Evolutionary conservation across 345 rosid species (phyloP).

Genomic region (Ceriops tagal): DNA sequence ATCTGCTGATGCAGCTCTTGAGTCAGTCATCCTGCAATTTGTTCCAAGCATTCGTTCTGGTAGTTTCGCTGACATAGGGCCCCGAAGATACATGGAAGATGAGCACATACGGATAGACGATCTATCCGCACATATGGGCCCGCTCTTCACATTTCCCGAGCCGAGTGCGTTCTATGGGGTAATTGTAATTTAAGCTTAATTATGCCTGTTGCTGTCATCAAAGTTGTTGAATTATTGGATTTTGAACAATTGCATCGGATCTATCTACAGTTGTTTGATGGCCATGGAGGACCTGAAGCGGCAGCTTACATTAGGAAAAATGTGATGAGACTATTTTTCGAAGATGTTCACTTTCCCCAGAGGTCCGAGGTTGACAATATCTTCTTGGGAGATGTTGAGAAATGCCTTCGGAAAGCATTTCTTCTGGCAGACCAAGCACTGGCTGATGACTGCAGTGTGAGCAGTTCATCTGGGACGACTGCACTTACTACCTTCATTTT

Average conservation of each 20-base stretch:
- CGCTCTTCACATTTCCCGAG: slow-evolving; percentile 45
- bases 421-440: slow-evolving; percentile 69
- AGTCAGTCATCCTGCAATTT: slow-evolving; percentile 35
- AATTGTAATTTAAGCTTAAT: slow-evolving; percentile 9
- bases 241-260: slow-evolving; percentile 6
- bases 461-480: slow-evolving; percentile 76
- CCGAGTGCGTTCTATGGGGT: slow-evolving; percentile 74
- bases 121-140: slow-evolving; percentile 43
- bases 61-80: slow-evolving; percentile 58
- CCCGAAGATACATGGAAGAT: slow-evolving; percentile 63
- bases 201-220: neutral
- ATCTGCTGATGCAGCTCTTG: slow-evolving; percentile 28
- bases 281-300: slow-evolving; percentile 88
- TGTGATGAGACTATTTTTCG: slow-evolving; percentile 44
- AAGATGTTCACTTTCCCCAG: slow-evolving; percentile 58
- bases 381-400: slow-evolving; percentile 49
- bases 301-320: slow-evolving; percentile 49
- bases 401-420: slow-evolving; percentile 52
- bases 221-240: neutral
- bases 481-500: slow-evolving; percentile 64
- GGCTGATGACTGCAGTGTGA: slow-evolving; percentile 53
- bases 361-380: slow-evolving; percentile 42
- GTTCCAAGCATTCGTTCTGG: slow-evolving; percentile 63
- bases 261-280: slow-evolving; percentile 62
- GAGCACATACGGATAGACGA: slow-evolving; percentile 61